These are phyloP conservation scores for Quercus agrifolia DNA, from an alignment of 306 rosid genomes.

Conservation along the genomic window DNA sequence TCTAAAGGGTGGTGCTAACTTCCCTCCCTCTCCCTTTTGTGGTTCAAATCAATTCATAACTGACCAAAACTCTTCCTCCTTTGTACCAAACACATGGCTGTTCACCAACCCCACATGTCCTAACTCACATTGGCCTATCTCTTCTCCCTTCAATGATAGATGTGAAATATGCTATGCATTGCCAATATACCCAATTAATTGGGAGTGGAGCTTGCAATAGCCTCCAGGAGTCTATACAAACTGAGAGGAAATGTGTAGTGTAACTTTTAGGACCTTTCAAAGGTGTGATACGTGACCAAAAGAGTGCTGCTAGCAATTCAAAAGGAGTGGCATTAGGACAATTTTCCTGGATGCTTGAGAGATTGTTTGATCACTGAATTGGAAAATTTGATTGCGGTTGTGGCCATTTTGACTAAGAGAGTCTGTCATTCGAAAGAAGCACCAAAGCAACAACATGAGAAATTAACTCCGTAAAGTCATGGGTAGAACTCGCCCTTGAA, in stretches of 20 bases:
- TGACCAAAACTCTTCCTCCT: conserved; percentile 33
- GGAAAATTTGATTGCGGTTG: conserved; percentile 55
- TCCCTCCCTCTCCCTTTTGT: conserved; percentile 30
- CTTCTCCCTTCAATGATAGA: conserved; percentile 15
- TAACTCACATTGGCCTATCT: not conserved
- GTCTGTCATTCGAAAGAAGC: conserved; percentile 32
- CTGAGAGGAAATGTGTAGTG: conserved; percentile 28
- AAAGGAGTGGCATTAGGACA: conserved; percentile 54
- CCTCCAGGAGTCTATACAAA: conserved; percentile 50
- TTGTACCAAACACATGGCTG: conserved; percentile 21
- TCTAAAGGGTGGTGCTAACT: conserved; percentile 17
- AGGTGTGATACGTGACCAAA: conserved; percentile 47
- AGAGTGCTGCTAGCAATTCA: conserved; percentile 54
- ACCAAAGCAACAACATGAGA: conserved; percentile 14
- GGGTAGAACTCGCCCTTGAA: no score
- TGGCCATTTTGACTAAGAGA: conserved; percentile 24
- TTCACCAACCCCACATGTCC: conserved; percentile 28
- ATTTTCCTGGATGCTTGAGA: conserved; percentile 11
- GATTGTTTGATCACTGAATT: conserved; percentile 29
- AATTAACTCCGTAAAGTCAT: no score
- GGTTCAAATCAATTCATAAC: conserved; percentile 37
- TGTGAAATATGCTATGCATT: conserved; percentile 56
- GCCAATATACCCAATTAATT: conserved; percentile 38
- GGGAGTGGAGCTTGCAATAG: conserved; percentile 28
- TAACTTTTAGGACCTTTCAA: conserved; percentile 15